These are phyloP conservation scores for Trichoderma reesei DNA, from an alignment of 495 filamentous ascomycete species.

Conservation along the genomic window DNA sequence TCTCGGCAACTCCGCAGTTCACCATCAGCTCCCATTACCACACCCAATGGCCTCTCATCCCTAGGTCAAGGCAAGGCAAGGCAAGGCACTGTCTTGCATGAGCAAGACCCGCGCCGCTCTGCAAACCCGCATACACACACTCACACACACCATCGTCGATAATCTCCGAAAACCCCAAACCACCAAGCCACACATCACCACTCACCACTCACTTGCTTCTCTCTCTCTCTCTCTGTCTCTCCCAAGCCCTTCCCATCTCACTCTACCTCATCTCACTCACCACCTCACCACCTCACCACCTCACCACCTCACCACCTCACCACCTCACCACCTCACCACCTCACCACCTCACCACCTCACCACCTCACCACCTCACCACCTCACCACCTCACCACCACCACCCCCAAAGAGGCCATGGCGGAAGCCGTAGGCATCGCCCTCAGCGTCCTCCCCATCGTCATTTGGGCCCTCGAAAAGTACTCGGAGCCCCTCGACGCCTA, in stretches of 20 bases:
- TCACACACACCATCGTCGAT: too few relatives aligned
- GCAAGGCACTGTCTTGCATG: not conserved
- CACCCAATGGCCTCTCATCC: not conserved
- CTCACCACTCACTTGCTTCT: not conserved
- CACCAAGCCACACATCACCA: too few relatives aligned
- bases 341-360: not conserved
- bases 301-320: not conserved
- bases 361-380: not conserved
- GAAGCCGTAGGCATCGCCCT: not conserved
- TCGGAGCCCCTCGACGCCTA: slow-evolving; percentile 1
- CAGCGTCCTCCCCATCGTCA: slow-evolving; percentile 1
- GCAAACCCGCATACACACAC: not conserved
- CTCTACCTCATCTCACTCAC: too few relatives aligned
- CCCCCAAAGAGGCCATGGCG: not conserved
- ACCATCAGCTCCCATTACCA: not conserved
- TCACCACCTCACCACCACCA: not conserved
- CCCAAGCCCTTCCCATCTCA: not conserved
- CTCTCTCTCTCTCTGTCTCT: not conserved
- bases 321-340: not conserved
- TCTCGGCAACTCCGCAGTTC: too few relatives aligned
- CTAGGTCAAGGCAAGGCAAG: too few relatives aligned
- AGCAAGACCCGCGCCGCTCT: not conserved
- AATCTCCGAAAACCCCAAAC: too few relatives aligned
- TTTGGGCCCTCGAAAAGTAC: not conserved
- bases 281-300: not conserved